Evolutionary conservation across 208 protist genomes (phyloP).

Genomic region (Leishmania mexicana): DNA sequence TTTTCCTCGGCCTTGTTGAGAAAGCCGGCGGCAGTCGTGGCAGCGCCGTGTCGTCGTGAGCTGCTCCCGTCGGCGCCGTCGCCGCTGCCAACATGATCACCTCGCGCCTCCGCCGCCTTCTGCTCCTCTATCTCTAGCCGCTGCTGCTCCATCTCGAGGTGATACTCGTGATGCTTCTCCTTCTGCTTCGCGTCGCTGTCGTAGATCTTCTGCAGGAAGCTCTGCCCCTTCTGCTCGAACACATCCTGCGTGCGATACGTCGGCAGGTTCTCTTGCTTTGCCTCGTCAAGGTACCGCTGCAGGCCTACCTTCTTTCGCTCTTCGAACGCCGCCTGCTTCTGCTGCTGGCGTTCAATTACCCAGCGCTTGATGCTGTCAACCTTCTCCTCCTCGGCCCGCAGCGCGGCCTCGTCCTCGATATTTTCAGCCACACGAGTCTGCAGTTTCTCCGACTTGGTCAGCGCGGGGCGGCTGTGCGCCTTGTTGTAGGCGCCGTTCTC

Average conservation of each 20-base stretch:
- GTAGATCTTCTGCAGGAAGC: conserved; percentile 54
- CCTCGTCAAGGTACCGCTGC: conserved; percentile 33
- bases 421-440: conserved; percentile 39
- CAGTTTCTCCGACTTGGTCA: conserved; percentile 57
- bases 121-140: conserved; percentile 10
- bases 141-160: conserved; percentile 14
- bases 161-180: conserved; percentile 12
- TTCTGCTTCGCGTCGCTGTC: conserved; percentile 31
- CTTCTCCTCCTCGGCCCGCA: conserved; percentile 41
- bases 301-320: conserved; percentile 42
- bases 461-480: conserved; percentile 28
- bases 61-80: not conserved
- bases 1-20: conserved; percentile 58
- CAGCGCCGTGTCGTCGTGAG: conserved; percentile 29
- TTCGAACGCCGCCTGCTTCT: conserved; percentile 63
- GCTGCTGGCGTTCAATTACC: conserved; percentile 26
- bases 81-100: not conserved
- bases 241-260: conserved; percentile 72
- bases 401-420: conserved; percentile 32
- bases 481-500: conserved; percentile 60
- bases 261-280: conserved; percentile 21
- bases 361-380: conserved; percentile 41
- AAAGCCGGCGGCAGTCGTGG: conserved; percentile 60
- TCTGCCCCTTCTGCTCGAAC: conserved; percentile 62
- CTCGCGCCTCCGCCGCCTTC: conserved; percentile 8